These are phyloP conservation scores for Colletotrichum lindemuthianum DNA, from an alignment of 2,329 filamentous ascomycete species.

Conservation along the genomic window DNA sequence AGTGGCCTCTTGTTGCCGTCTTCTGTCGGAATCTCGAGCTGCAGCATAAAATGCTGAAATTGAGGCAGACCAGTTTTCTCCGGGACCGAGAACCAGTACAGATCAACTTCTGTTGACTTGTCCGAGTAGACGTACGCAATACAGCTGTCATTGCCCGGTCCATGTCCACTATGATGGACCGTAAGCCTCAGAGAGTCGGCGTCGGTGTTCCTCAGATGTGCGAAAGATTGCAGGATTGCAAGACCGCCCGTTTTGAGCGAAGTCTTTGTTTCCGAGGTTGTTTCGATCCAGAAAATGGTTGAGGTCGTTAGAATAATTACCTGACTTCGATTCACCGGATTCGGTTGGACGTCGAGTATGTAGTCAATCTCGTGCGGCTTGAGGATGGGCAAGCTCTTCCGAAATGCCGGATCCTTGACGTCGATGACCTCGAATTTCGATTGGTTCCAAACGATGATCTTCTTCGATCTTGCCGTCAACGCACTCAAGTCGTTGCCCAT, in stretches of 20 bases:
- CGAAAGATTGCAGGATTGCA: conserved; percentile 53
- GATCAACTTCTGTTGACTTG: conserved; percentile 43
- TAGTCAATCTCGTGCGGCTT: conserved; percentile 44
- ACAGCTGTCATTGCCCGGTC: conserved; percentile 22
- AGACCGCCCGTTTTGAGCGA: conserved; percentile 33
- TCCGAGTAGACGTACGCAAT: conserved; percentile 50
- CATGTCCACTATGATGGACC: conserved; percentile 42
- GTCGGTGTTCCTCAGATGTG: conserved; percentile 53
- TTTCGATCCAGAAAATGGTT: conserved; percentile 59
- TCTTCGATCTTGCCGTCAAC: conserved; percentile 27
- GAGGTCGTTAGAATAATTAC: conserved; percentile 68
- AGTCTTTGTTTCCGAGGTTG: conserved; percentile 40
- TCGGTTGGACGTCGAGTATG: conserved; percentile 66
- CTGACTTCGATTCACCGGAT: conserved; percentile 57
- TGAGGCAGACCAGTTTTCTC: conserved; percentile 43
- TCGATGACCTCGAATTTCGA: conserved; percentile 49
- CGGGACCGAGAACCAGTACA: conserved; percentile 48
- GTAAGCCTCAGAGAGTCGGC: conserved; percentile 53
- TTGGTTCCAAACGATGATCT: conserved; percentile 50
- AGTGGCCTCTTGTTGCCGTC: background rate
- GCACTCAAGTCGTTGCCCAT: conserved; percentile 22
- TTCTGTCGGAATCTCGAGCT: background rate
- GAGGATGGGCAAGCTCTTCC: conserved; percentile 40
- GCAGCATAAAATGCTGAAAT: conserved; percentile 49
- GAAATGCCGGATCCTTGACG: conserved; percentile 44